Evolutionary conservation across 345 rosid genomes (phyloP), one percentile per base, ranked within the genome.

Genomic region (Sapria himalayana): DNA sequence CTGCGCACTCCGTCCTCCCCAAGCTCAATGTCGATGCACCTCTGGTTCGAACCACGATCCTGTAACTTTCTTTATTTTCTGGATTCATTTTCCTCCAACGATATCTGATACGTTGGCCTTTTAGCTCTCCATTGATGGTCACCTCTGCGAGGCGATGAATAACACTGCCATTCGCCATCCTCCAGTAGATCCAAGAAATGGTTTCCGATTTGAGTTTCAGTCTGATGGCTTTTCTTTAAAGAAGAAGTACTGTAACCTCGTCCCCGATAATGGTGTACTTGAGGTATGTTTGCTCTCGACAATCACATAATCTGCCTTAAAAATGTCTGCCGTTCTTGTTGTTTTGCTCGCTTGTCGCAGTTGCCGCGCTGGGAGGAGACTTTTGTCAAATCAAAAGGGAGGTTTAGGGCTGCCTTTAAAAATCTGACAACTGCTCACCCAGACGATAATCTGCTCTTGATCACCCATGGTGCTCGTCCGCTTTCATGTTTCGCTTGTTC

Each of bases 361-460:
- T 19, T 76, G 57, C 98, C 98, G 0, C 37, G 41, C 38, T 78
- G 93, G 94, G 85, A 59, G 32, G 98, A 89, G 50, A 33, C 71
- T 0, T 53, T 51, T 19, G 29, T 1, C 19, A 61, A 41, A 16
- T 58, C 91, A 6, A 62, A 75, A 55, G 55, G 38, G 9, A 74
- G 91, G 39, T 89, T 70, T 60, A 60, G 54, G 25, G 55, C 64
- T n/a, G 57, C 62, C 16, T 54, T 89, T 3, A 66, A 59, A 46
- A 62, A 72, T 1, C 85, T 82, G 7, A 81, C 85, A 0, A 71
- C 78, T 67, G 74, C 57, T 59, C 74, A 76, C 68, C 93, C 94
- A 29, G 35, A 54, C 21, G 82, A 89, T 43, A 82, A 82, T 48
- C 52, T 89, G 72, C 68, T 79, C 42, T 61, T 89, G 19, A 73